Percentiles rank a stretch among this genome's conserved stretches.
Evolutionary conservation across 2,329 filamentous ascomycete species (phyloP).

Genomic region (Xylaria sp.): DNA sequence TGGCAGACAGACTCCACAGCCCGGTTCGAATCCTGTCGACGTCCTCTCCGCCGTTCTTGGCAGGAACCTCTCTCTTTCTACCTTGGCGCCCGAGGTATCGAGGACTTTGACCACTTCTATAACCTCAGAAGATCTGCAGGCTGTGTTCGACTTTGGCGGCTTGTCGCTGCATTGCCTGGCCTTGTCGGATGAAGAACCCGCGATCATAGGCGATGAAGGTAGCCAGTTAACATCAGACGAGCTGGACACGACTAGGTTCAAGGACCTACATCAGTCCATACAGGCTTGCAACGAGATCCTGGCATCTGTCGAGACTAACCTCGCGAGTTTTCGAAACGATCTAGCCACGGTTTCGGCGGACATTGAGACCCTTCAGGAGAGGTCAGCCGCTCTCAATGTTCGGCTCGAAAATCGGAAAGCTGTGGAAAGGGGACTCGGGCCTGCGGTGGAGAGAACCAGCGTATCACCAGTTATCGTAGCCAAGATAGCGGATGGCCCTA

Average conservation of each 20-base stretch:
- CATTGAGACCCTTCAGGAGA: conserved; percentile 85
- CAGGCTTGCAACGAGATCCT: conserved; percentile 86
- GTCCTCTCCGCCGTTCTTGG: conserved; percentile 53
- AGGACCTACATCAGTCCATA: conserved; percentile 87
- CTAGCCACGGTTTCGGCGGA: conserved; percentile 88
- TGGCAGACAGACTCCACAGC: conserved; percentile 54
- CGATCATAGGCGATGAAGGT: conserved; percentile 38
- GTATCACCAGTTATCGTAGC: conserved; percentile 78
- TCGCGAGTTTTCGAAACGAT: conserved; percentile 90
- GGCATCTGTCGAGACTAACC: conserved; percentile 85
- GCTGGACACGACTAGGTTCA: conserved; percentile 75
- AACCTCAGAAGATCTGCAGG: conserved; percentile 50
- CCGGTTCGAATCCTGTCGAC: conserved; percentile 64
- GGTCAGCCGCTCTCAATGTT: conserved; percentile 76
- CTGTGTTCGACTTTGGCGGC: conserved; percentile 72
- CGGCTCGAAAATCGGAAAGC: conserved; percentile 83
- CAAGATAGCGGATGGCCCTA: conserved; percentile 79
- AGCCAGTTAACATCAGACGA: conserved; percentile 62
- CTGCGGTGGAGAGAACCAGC: conserved; percentile 86
- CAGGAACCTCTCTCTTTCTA: conserved; percentile 6
- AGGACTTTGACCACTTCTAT: conserved; percentile 26
- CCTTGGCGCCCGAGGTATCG: conserved; percentile 10
- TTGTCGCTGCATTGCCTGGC: conserved; percentile 71
- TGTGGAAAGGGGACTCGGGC: conserved; percentile 81
- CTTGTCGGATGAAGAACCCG: conserved; percentile 29